Evolutionary conservation across 192 early-diverging fungal species (phyloP).

Genomic region (Umbelopsis sp.): DNA sequence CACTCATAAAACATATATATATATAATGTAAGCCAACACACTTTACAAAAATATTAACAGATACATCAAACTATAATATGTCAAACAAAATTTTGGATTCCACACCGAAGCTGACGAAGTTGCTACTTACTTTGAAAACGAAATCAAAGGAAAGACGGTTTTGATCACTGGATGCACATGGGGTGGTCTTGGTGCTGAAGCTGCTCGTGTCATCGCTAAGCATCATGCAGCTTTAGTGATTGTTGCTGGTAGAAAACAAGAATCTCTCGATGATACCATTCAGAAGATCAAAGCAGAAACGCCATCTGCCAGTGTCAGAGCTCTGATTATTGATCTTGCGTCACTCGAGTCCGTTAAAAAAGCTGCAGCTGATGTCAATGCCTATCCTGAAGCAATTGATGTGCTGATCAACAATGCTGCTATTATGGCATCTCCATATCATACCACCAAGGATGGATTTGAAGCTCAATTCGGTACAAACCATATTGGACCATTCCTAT

Average conservation of each 20-base stretch:
- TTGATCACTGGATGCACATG: background rate
- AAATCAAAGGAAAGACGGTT: background rate
- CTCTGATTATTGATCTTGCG: background rate
- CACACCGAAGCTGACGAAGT: background rate
- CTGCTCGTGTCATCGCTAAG: slow-evolving; percentile 14
- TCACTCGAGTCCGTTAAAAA: slow-evolving; percentile 12
- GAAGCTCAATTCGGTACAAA: slow-evolving; percentile 4
- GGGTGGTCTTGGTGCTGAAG: slow-evolving; percentile 8
- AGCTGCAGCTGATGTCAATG: slow-evolving; percentile 11
- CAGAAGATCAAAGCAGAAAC: background rate
- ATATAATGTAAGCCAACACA: too few relatives aligned
- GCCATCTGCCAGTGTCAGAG: background rate
- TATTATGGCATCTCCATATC: slow-evolving; percentile 52
- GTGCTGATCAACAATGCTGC: slow-evolving; percentile 4
- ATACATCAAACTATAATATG: background rate
- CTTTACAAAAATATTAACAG: too few relatives aligned
- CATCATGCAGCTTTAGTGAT: slow-evolving; percentile 21
- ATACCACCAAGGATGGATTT: slow-evolving; percentile 40
- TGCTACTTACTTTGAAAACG: background rate
- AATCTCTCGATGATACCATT: slow-evolving; percentile 21
- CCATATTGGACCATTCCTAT: slow-evolving; percentile 14
- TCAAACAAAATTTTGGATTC: background rate
- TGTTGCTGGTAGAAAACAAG: slow-evolving; percentile 12
- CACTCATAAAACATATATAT: too few relatives aligned
- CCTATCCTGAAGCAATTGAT: background rate